These are phyloP conservation scores for Rhizopus arrhizus DNA, from an alignment of 371 early-diverging fungal genomes.

Conservation along the genomic window DNA sequence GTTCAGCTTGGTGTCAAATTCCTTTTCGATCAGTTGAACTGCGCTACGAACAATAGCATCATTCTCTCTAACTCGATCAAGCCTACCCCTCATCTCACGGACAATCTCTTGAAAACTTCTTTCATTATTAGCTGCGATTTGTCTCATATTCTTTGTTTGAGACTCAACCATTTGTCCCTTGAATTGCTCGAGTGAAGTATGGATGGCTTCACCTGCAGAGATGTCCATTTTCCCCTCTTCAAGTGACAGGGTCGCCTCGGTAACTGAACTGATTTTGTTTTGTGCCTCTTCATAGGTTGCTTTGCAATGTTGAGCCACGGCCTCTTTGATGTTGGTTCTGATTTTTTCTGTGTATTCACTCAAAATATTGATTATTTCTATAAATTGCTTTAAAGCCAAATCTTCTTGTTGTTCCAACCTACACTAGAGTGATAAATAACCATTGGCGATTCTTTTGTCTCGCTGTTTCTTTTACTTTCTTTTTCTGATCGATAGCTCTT, in stretches of 20 bases:
- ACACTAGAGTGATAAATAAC: too few relatives aligned
- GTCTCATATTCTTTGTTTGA: neutral
- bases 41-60: neutral
- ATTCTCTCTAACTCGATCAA: neutral
- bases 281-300: neutral
- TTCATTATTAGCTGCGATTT: neutral
- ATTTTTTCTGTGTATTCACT: too few relatives aligned
- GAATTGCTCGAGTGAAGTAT: neutral
- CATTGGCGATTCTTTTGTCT: too few relatives aligned
- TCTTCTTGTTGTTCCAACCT: too few relatives aligned
- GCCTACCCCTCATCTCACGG: neutral
- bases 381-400: too few relatives aligned
- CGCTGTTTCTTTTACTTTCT: too few relatives aligned
- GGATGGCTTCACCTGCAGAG: neutral
- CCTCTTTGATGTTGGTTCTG: too few relatives aligned
- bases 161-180: neutral
- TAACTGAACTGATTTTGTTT: too few relatives aligned
- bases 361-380: too few relatives aligned
- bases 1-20: slow-evolving; percentile 3
- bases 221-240: neutral
- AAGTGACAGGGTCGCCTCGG: too few relatives aligned
- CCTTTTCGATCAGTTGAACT: neutral
- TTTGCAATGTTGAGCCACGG: neutral
- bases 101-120: neutral
- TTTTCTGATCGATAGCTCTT: too few relatives aligned